Evolutionary conservation across 1,139 yeast genomes (phyloP).

Genomic region (Saccharomyces pastorianus): DNA sequence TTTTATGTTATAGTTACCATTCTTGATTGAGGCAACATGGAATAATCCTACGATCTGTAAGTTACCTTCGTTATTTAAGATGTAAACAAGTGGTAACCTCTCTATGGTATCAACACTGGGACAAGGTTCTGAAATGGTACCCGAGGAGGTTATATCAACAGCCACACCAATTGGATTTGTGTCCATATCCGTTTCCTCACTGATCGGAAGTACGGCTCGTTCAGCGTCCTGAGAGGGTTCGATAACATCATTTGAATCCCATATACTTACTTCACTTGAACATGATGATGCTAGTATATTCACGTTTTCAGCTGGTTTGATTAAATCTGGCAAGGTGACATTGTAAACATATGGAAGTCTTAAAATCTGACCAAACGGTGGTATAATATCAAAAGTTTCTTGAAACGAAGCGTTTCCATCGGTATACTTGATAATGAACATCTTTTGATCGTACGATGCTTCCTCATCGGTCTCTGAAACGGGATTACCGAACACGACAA

Average conservation of each 20-base stretch:
- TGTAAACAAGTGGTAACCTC: constrained; percentile 56
- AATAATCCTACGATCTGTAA: constrained; percentile 60
- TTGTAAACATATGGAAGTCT: constrained; percentile 46
- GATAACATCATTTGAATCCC: constrained; percentile 30
- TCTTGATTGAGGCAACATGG: constrained; percentile 41
- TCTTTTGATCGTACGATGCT: constrained; percentile 22
- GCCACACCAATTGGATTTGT: constrained; percentile 64
- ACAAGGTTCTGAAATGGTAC: constrained; percentile 46
- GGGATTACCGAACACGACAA: constrained; percentile 20
- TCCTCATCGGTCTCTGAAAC: constrained; percentile 17
- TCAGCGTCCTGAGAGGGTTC: constrained; percentile 56
- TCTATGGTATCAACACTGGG: constrained; percentile 49
- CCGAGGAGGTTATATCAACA: constrained; percentile 45
- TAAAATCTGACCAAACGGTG: constrained; percentile 49
- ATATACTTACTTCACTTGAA: constrained; percentile 51
- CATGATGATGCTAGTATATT: constrained; percentile 50
- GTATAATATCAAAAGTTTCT: constrained; percentile 46
- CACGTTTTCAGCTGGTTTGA: constrained; percentile 31
- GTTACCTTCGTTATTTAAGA: constrained; percentile 54
- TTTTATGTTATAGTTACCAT: constrained; percentile 24
- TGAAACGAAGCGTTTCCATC: constrained; percentile 17
- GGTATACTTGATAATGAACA: constrained; percentile 15
- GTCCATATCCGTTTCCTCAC: constrained; percentile 56
- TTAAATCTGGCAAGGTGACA: constrained; percentile 40
- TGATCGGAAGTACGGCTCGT: constrained; percentile 65